Base-by-base conservation (phyloP, 768 basidiomycete genomes). In the Boletus edulis region DNA sequence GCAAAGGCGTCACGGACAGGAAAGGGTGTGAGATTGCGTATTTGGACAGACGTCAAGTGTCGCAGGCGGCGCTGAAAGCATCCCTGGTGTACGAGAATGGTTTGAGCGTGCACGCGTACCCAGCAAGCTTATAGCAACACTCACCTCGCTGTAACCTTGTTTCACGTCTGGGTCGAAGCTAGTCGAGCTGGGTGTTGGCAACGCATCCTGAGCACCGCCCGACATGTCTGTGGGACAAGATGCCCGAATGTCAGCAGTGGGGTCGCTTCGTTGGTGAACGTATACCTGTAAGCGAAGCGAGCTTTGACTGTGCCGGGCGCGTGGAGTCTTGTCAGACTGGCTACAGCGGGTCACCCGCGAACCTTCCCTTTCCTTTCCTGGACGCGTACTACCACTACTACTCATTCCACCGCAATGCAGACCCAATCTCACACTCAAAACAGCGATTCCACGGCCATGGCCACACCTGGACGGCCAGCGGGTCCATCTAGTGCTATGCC, bases 21-120 rank as follows among this genome's bases (percentile, higher is more conserved):
- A 67, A 90, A 92, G 2, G 88, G 89, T n/a, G 91, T 88, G 37
- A 93, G 74, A 67, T 93, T 93, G 58, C 84, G 82, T 60, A 93
- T 77, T 73, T 91, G 87, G 46, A 93, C 75, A 41, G 82, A 77
- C 53, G 81, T 78, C 54, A 92, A 78, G 73, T 92, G 88, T 60
- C 89, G 82, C 58, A 90, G 76, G 41, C 87, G 85, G 64, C 82
- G 82, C 82, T 89, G 69, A 44, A 67, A 69, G 56, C 8, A 61
- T 37, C 49, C 55, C 69, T 71, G 37, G 51, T 18, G 29, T n/a
- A 48, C 18, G 22, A 54, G 24, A 56, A 10, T 3, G 43, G 10
- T 24, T 54, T 18, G 22, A 52, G 35, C 3, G 34, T 24, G 32
- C 43, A 38, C 38, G 29, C 46, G 13, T 37, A 35, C 44, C n/a